Base-by-base conservation (phyloP, 1,139 yeast genomes). In the Entelexis sorbosivorans region DNA sequence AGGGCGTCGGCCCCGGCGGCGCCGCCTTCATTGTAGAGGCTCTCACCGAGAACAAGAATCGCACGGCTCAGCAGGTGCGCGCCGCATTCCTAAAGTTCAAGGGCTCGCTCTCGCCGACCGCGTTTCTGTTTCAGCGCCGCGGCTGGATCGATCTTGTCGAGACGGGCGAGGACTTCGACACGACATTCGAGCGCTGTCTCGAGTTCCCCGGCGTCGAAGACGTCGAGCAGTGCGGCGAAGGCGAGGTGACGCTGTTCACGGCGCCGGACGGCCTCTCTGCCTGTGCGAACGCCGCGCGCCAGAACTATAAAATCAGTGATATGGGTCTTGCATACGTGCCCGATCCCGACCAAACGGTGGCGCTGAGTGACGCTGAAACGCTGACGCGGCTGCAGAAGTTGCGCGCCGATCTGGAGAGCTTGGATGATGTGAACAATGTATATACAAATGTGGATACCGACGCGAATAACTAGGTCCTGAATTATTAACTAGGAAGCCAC, bases 1-100 rank as follows among this genome's bases (percentile, higher is more conserved):
- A 91, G 65, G 95, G 91, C 24, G 72, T 88, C 67, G 96, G 93
- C 0, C 96, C 96, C 0, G 94, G 89, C 2, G 96, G 95, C 0
- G 86, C 85, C 3, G 87, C 95, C 0, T 73, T 88, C 49, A 76
- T 91, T 5, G 60, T 61, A 9, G 95, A 86, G 61, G 89, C 95
- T 0, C 72, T 80, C 49, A 89, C 97, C 0, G 96, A 89, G 65
- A 91, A 87, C 66, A 86, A 84, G 66, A 81, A 84, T 52, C 72
- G 97, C 51, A 82, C 96, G 0, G 77, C 88, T 29, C 81, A 85
- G 26, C 73, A 75, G 51, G 82, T 91, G 6, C 79, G 91, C 61
- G 78, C 85, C 13, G 82, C 87, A 2, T 78, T 91, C 67, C 76
- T 80, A 47, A 85, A 84, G 61, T 76, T 71, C 61, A 77, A 77